Base-by-base conservation (phyloP, 805 yeast species). In the Torulaspora quercuum region DNA sequence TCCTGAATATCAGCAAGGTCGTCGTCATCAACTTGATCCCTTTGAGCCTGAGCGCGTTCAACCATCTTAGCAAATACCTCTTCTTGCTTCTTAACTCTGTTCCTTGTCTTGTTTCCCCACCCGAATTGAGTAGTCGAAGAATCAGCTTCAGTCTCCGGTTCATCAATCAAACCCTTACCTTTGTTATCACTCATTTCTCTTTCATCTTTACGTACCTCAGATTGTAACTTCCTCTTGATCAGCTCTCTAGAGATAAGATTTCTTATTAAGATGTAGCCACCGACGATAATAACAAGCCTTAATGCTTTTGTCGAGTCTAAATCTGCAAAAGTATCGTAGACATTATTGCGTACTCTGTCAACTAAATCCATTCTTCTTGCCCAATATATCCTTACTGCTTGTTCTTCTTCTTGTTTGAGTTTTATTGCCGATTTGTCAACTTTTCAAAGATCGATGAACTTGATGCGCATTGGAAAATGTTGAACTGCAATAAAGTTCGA, bases 41-140 rank as follows among this genome's bases (percentile, higher is more conserved):
- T 64, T 20, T 46, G 42, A 22, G 49, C 46, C 36, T 65, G 64
- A 9, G 68, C 59, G 58, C 74, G 59, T 56, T 62, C 60, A 54
- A 64, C 44, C 48, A 64, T 59, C 33, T 75, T 71, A 49, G 78
- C 76, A 25, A 82, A 64, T 10, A 72, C 45, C 38, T 73, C 66
- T 49, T 78, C 73, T 49, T 78, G 78, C 41, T 67, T 65, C 57
- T 75, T 73, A 26, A 75, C 76, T 41, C 68, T 69, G 46, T 68
- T 67, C 65, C 89, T 73, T 5, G 89, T 82, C 52, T 72, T 71
- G 57, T 82, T 83, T 37, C 92, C 92, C 87, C 88, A 82, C 18
- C 92, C 90, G 67, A 82, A 82, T 8, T 43, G 39, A 25, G 64
- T 64, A 27, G 65, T 57, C 31, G 67, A 59, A 19, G 64, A 69